These are phyloP conservation scores for Fagopyrum homotropicum DNA, from an alignment of 148 eudicot species.

Conservation along the genomic window DNA sequence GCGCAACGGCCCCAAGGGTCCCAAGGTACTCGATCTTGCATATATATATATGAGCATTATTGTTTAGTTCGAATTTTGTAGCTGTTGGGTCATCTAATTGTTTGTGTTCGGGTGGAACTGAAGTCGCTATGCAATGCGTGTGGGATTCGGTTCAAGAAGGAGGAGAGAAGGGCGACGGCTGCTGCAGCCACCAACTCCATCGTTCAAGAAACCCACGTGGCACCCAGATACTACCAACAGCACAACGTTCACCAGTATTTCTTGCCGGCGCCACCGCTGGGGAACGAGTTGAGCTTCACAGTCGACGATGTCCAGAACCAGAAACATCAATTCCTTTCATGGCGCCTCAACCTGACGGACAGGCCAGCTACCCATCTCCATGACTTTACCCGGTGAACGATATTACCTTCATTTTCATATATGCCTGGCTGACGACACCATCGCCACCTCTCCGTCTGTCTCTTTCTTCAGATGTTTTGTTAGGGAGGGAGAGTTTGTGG, in stretches of 20 bases:
- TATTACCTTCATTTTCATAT: no score
- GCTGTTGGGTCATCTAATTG: background rate
- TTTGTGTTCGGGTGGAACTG: background rate
- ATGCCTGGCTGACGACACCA: no score
- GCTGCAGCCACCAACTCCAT: constrained; percentile 35
- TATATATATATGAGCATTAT: no score
- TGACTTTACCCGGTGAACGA: constrained; percentile 47
- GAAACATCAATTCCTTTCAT: constrained; percentile 53
- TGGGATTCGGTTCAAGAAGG: constrained; percentile 95
- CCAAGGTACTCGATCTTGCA: constrained; percentile 47
- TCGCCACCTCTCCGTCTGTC: no score
- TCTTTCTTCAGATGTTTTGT: no score
- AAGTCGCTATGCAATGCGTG: constrained; percentile 99
- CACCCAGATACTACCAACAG: constrained; percentile 24
- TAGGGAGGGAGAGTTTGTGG: no score
- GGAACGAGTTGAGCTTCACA: constrained; percentile 63
- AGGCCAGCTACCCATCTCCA: constrained; percentile 44
- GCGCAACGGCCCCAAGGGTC: constrained; percentile 97
- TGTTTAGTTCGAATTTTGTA: background rate
- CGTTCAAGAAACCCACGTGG: constrained; percentile 31
- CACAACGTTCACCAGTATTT: constrained; percentile 49
- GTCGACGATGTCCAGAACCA: constrained; percentile 29
- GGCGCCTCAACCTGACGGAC: constrained; percentile 61
- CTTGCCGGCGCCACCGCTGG: constrained; percentile 28
- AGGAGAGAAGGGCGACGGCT: constrained; percentile 82